Evolutionary conservation across 352 stramenopile genomes (phyloP), one percentile per base, ranked within the genome.

Genomic region (Elongisporangium senticosum): DNA sequence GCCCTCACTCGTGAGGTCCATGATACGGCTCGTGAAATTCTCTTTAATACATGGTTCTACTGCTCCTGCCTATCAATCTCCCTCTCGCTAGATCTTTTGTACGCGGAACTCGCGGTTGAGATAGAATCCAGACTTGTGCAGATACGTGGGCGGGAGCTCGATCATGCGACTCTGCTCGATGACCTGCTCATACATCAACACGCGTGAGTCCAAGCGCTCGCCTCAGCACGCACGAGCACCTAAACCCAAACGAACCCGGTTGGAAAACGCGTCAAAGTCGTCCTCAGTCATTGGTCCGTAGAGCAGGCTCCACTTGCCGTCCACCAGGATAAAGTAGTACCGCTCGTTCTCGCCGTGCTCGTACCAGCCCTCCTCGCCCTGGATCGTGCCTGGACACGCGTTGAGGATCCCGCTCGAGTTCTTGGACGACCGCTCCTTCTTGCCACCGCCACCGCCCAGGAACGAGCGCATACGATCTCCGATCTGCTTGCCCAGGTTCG

Each of bases 291-390:
- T 92, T 21, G 82, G 82, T 1, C 84, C 84, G 59, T 94, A 94
- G 13, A 94, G 69, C 61, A 94, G 68, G 71, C 77, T 91, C 84
- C 84, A 94, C 67, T 92, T 94, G 65, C 75, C 70, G 54, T 94
- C 82, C 37, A 91, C 51, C 19, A 92, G 72, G 17, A 91, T 66
- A 58, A 94, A 94, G 66, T 94, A 94, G 64, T 94, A 94, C 43
- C 85, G 82, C 63, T 93, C 85, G 49, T 89, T 89, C 65, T 92
- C 85, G 37, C 85, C 85, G 59, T 94, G 85, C 60, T 94, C 83
- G 65, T 94, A 94, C 85, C 85, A 94, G 15, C 85, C 85, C 73
- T 94, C 85, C 48, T 94, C 85, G 50, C 85, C 85, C 65, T 94
- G 85, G 13, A 83, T 68, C 17, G 85, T 94, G 33, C 83, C 81